Evolutionary conservation across 768 basidiomycete genomes (phyloP).

Genomic region (Tricholoma bakamatsutake): DNA sequence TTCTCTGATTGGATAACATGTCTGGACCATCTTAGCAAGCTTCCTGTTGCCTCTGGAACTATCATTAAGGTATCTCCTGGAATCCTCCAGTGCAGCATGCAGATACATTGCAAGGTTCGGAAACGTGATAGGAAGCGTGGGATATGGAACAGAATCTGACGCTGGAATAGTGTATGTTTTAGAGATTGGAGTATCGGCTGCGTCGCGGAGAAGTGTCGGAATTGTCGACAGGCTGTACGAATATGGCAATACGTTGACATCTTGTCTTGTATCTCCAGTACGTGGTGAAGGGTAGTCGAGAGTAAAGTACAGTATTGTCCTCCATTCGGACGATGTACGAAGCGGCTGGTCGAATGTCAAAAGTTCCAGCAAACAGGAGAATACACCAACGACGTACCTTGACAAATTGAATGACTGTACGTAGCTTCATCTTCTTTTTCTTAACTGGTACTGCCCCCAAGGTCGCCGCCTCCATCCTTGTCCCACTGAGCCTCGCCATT

Average conservation of each 20-base stretch:
- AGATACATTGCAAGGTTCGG: conserved; percentile 74
- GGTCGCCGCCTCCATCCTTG: conserved; percentile 66
- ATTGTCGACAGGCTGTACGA: conserved; percentile 58
- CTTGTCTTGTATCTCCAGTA: conserved; percentile 33
- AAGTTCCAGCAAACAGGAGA: not conserved
- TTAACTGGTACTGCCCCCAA: conserved; percentile 56
- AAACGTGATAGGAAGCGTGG: conserved; percentile 67
- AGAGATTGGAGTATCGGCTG: conserved; percentile 54
- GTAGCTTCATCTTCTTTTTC: conserved; percentile 53
- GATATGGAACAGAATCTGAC: conserved; percentile 53
- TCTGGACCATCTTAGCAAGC: conserved; percentile 63
- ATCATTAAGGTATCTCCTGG: conserved; percentile 55
- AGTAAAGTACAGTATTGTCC: conserved; percentile 71
- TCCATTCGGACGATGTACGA: conserved; percentile 56
- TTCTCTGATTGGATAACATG: conserved; percentile 47
- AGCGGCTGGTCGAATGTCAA: conserved; percentile 40
- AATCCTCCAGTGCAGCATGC: conserved; percentile 63
- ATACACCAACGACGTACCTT: conserved; percentile 40
- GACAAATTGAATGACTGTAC: conserved; percentile 75
- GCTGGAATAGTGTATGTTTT: conserved; percentile 71
- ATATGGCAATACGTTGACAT: conserved; percentile 65
- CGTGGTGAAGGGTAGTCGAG: conserved; percentile 62
- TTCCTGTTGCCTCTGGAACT: conserved; percentile 56
- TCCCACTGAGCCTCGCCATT: conserved; percentile 67
- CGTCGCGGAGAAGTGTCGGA: conserved; percentile 59